Conservation (phyloP, 768 basidiomycete genomes). For the Dacryopinax primogenitus region DNA sequence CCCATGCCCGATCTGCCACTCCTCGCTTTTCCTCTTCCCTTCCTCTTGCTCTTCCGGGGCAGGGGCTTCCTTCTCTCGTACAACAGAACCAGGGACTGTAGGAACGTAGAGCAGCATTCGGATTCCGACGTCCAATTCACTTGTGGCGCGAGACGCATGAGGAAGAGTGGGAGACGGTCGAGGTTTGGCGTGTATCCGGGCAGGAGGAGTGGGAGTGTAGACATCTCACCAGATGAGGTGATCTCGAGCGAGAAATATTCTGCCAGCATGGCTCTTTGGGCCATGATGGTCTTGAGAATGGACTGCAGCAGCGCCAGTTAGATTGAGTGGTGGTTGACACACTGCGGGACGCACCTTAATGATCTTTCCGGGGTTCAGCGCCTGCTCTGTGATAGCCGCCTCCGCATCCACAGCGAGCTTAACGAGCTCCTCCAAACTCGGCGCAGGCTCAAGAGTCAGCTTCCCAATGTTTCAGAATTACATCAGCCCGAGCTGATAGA, state of each 20-base stretch:
- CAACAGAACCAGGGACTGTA: constrained; percentile 55
- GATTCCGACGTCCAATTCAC: constrained; percentile 79
- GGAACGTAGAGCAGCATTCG: constrained; percentile 73
- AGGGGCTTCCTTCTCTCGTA: constrained; percentile 11
- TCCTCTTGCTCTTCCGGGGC: constrained; percentile 10
- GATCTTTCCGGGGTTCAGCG: constrained; percentile 46
- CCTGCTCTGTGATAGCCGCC: constrained; percentile 38
- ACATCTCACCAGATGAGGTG: constrained; percentile 49
- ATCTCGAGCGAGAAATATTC: constrained; percentile 85
- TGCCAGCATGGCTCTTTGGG: constrained; percentile 65
- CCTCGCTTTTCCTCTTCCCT: constrained; percentile 41
- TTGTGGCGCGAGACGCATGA: constrained; percentile 84
- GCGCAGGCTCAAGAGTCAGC: constrained; percentile 72
- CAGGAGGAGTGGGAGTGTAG: constrained; percentile 72
- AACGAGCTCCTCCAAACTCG: constrained; percentile 54
- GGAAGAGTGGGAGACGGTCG: constrained; percentile 74
- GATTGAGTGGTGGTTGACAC: background rate
- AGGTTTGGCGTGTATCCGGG: constrained; percentile 83
- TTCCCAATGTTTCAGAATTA: constrained; percentile 78
- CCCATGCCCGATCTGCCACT: constrained; percentile 84
- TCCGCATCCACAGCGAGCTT: constrained; percentile 67
- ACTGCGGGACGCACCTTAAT: constrained; percentile 44
- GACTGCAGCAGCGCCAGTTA: constrained; percentile 33
- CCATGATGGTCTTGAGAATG: constrained; percentile 48
- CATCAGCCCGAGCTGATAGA: constrained; percentile 83